Evolutionary conservation across 148 eudicot species (phyloP).

Genomic region (Cornus suecica): DNA sequence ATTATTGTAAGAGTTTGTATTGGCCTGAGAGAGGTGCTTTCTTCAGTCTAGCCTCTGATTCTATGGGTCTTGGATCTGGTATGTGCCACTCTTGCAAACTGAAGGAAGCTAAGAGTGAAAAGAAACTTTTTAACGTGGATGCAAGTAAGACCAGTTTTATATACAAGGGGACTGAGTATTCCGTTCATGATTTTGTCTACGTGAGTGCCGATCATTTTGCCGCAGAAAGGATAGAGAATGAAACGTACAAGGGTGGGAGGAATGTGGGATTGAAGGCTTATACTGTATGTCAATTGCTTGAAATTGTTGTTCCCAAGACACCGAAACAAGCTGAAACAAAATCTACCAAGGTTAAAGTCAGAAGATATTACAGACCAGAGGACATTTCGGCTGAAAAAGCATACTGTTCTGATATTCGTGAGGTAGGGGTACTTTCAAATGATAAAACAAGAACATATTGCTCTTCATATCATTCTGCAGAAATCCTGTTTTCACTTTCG

Average conservation of each 20-base stretch:
- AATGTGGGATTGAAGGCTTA: constrained; percentile 93
- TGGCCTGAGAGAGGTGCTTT: constrained; percentile 89
- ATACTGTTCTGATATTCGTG: constrained; percentile 83
- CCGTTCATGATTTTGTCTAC: constrained; percentile 66
- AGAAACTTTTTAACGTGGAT: constrained; percentile 45
- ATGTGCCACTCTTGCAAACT: constrained; percentile 62
- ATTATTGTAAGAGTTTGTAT: constrained; percentile 80
- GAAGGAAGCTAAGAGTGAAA: constrained; percentile 37
- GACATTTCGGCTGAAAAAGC: constrained; percentile 89
- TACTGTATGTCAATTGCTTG: constrained; percentile 77
- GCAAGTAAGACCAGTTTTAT: constrained; percentile 52
- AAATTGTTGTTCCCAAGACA: constrained; percentile 39
- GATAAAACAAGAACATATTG: neutral
- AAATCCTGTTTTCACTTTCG: too few relatives aligned
- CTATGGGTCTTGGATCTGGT: constrained; percentile 75
- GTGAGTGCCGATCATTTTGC: constrained; percentile 55
- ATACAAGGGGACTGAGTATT: constrained; percentile 62
- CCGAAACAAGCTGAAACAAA: constrained; percentile 44
- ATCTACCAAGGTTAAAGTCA: constrained; percentile 47
- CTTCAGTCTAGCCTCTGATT: constrained; percentile 45
- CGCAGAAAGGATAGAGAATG: constrained; percentile 46
- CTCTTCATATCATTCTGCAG: neutral
- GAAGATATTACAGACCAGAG: constrained; percentile 89
- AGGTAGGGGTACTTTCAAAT: constrained; percentile 40
- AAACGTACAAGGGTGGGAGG: constrained; percentile 77